Evolutionary conservation across 495 filamentous ascomycete species (phyloP), one percentile per base, ranked within the genome.

Genomic region (Penicillium waksmanii): DNA sequence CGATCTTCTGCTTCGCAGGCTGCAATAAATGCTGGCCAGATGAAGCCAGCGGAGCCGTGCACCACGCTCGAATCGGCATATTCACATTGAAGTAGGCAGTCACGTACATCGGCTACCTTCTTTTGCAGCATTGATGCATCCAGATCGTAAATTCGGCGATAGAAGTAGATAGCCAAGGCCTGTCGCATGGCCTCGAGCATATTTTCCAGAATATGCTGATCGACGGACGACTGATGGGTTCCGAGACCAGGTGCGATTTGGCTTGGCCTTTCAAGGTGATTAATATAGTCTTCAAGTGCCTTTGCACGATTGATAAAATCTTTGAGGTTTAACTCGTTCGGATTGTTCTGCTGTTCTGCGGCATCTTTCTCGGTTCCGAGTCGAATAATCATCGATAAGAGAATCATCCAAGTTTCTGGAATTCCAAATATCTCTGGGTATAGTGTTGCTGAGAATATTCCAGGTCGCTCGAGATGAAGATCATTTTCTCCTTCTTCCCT

Each of bases 1-100:
- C 62, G 51, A 44, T 62, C 64, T 15, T 68, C 57, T 0, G 70
- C 70, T 49, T 73, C 67, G 51, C 70, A 70, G 0, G 67, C 67
- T 5, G 70, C 65, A 38, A 73, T 66, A 47, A 73, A 70, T 3
- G 64, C 67, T n/a, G 65, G 57, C 70, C 70, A 73, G 6, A 70
- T 60, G 27, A 67, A 67, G 0, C 64, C 58, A 7, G 64, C 61
- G 2, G 64, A 67, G 7, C 61, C 61, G 33, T 67, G 64, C 0
- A 67, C 61, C 4, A 64, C 58, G 17, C 57, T 61, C 1, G 61
- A 61, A 27, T 67, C 64, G 10, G 54, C 51, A n/a, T 62, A 25
- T 11, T 68, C 55, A 44, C 56, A 61, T 27, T 66, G 61, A 1
- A 64, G 42, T 19, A 68, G 35, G 12, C 58, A 54, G n/a, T 73